A percentile compares a stretch with the other conserved stretches of the same genome.
Conservation (phyloP, 352 stramenopile genomes). For the Phytophthora sp. region DNA sequence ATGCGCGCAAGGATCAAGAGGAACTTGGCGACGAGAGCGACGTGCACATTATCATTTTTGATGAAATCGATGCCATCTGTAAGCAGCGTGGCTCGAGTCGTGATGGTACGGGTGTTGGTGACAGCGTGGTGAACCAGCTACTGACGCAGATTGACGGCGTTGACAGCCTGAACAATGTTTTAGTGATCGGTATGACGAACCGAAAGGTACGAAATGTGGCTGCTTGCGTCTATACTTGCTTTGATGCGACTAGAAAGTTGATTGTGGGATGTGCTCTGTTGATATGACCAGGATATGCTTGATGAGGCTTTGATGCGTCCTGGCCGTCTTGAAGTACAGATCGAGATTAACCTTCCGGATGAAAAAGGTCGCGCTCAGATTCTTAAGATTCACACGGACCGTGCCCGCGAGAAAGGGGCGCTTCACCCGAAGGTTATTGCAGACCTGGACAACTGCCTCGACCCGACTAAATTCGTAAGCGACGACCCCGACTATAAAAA, state of each 20-base stretch:
- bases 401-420: constrained; percentile 73
- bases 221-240: neutral
- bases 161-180: constrained; percentile 99
- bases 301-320: constrained; percentile 98
- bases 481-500: constrained; percentile 85
- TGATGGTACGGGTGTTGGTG: constrained; percentile 96
- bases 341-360: constrained; percentile 99
- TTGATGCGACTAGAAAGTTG: neutral
- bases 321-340: constrained; percentile 99
- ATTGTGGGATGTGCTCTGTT: constrained; percentile 14
- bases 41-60: constrained; percentile 99
- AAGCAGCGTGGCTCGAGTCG: constrained; percentile 94
- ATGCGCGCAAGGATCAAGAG: constrained; percentile 90
- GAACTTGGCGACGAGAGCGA: constrained; percentile 96
- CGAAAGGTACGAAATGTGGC: constrained; percentile 86
- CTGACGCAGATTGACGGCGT: constrained; percentile 99
- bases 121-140: constrained; percentile 99
- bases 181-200: constrained; percentile 99
- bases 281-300: constrained; percentile 73
- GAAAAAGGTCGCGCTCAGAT: constrained; percentile 96
- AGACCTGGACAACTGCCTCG: constrained; percentile 77
- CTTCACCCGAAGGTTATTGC: constrained; percentile 75
- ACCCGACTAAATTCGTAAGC: constrained; percentile 65
- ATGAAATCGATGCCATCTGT: constrained; percentile 99
- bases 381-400: constrained; percentile 98